Base-by-base conservation (phyloP, 208 protist species). In the Leishmania gerbilli region DNA sequence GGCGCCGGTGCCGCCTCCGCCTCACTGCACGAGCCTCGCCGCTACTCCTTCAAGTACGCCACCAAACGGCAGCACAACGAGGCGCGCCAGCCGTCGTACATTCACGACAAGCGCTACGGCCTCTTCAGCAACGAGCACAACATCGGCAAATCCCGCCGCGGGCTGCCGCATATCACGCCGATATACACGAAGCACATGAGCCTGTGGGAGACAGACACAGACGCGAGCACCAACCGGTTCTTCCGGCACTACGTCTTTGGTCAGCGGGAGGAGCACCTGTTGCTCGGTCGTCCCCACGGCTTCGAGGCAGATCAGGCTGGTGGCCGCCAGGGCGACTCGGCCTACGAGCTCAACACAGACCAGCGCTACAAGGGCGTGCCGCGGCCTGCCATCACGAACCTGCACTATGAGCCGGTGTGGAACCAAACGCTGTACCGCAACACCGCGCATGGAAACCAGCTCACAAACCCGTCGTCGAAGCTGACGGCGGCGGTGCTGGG, bases 201-300 rank as follows among this genome's bases (percentile, higher is more conserved):
- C 65, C 85, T 97, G 11, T 97, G 94, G 93, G 92, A 96, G 60
- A 94, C 90, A 5, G 94, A 97, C 85, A 97, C 94, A n/a, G 94
- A 97, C 83, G 92, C 92, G 49, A 89, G 64, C 31, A 96, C 79
- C 31, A 97, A 97, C 62, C 94, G 92, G 31, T 96, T 95, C 74
- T 97, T 96, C 56, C 88, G 92, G 42, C 86, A 76, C 75, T 97
- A 96, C 80, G 87, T 95, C 58, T 92, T 91, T 85, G 91, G 90
- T 2, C 90, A 96, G 80, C 89, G 91, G 1, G 90, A 97, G 84
- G 84, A 92, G 58, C 92, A 97, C 85, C 86, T 87, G 74, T 79
- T 97, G 40, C 89, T 95, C 7, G 92, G 92, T 40, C 87, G 92
- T 7, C 90, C 89, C 19, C 92, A 96, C 80, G 88, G 88, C 78